A percentile compares a stretch with the other conserved stretches of the same genome.
These are phyloP conservation scores for Cryphonectria nitschkei DNA, from an alignment of 2,329 filamentous ascomycete species.

Conservation along the genomic window DNA sequence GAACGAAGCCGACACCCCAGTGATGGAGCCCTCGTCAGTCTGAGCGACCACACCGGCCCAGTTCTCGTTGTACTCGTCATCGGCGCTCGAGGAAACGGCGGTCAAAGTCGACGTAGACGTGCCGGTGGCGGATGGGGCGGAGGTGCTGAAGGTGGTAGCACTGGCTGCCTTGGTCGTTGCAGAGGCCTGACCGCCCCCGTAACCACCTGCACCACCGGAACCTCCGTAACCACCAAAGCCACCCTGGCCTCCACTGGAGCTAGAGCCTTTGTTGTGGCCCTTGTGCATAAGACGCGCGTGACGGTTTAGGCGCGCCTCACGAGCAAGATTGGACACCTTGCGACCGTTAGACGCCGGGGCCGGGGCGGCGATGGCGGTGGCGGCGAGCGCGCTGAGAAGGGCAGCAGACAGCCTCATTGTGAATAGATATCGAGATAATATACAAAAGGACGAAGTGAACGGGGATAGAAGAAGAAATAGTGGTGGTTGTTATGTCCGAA, in stretches of 20 bases:
- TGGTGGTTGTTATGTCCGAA: neutral
- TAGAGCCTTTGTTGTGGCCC: neutral
- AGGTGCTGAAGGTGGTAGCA: neutral
- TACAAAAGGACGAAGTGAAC: neutral
- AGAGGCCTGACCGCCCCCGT: conserved; percentile 6
- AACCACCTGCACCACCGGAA: conserved; percentile 1
- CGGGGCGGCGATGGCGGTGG: conserved; percentile 25
- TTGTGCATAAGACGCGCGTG: conserved; percentile 1
- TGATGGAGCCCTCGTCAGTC: conserved; percentile 46
- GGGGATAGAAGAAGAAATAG: neutral
- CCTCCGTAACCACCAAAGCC: neutral
- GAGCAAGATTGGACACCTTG: neutral
- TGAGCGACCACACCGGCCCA: conserved; percentile 62
- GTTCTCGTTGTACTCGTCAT: conserved; percentile 41
- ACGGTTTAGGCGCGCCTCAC: neutral
- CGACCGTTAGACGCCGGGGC: conserved; percentile 39
- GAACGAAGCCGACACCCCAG: conserved; percentile 47
- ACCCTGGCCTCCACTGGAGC: conserved; percentile 51
- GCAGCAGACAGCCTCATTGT: conserved; percentile 15
- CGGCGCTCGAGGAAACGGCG: neutral
- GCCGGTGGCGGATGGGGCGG: neutral
- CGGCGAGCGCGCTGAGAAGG: conserved; percentile 13
- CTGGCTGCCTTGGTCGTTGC: neutral
- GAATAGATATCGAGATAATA: neutral
- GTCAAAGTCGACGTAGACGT: no score